These are phyloP conservation scores for Pichia sp. DNA, from an alignment of 1,139 yeast genomes.

Conservation along the genomic window DNA sequence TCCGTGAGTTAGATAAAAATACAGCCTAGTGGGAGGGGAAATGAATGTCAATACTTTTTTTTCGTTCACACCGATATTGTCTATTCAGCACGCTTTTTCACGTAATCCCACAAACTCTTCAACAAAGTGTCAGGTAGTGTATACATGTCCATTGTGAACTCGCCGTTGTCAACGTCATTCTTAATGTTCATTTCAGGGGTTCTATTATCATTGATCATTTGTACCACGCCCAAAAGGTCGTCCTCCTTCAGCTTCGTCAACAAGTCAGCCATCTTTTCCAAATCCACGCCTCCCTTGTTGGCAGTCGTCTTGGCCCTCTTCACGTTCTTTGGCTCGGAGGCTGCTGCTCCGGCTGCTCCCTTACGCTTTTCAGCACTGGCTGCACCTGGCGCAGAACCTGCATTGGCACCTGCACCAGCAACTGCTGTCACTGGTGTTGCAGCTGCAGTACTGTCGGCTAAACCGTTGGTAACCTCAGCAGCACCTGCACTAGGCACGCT, in stretches of 20 bases:
- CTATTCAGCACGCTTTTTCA: slow-evolving; percentile 58
- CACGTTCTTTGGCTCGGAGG: slow-evolving; percentile 39
- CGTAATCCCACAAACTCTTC: slow-evolving; percentile 93
- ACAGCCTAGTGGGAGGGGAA: background rate
- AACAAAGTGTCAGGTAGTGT: slow-evolving; percentile 89
- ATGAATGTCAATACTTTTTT: no score
- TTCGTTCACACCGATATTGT: no score
- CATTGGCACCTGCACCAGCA: background rate
- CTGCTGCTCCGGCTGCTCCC: slow-evolving; percentile 18
- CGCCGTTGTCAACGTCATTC: slow-evolving; percentile 95
- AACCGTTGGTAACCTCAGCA: background rate
- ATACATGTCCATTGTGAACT: slow-evolving; percentile 92
- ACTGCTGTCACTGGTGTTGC: background rate
- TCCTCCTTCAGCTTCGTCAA: slow-evolving; percentile 86
- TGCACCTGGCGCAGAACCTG: slow-evolving; percentile 21
- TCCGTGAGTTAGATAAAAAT: background rate
- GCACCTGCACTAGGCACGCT: slow-evolving; percentile 50
- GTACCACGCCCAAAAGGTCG: slow-evolving; percentile 89
- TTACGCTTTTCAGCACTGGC: slow-evolving; percentile 33
- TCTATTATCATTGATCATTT: slow-evolving; percentile 95
- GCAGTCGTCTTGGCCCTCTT: slow-evolving; percentile 63
- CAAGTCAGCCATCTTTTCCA: slow-evolving; percentile 87
- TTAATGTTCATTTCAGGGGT: slow-evolving; percentile 95
- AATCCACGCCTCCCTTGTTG: slow-evolving; percentile 69
- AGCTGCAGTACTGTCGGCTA: background rate